phyloP scores from a whole-genome alignment of 2,329 filamentous ascomycete genomes.

The Chrysosporium queenslandicum region DNA sequence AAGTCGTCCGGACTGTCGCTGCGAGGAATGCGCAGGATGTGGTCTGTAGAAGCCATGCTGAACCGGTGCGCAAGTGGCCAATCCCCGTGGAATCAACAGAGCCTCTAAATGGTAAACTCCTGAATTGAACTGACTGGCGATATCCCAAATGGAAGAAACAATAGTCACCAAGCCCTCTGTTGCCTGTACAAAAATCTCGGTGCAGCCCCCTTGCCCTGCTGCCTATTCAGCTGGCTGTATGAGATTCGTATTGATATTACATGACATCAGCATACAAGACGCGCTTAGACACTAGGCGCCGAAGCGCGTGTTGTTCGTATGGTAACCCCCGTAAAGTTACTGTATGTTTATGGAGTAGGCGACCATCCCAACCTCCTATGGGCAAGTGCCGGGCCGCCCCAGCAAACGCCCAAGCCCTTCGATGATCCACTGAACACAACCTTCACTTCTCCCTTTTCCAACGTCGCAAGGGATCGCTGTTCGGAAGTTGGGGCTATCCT shows the following conservation, averaged over 20 bases:
- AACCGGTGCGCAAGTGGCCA: not conserved
- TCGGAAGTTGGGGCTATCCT: not conserved
- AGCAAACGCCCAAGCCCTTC: not conserved
- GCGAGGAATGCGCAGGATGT: conserved; percentile 43
- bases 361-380: conserved; percentile 5
- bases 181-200: not conserved
- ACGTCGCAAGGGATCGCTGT: not conserved
- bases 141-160: not conserved
- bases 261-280: conserved; percentile 8
- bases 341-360: not conserved
- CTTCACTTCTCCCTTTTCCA: not conserved
- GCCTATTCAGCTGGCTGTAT: not conserved
- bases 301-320: conserved; percentile 9
- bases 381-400: not conserved
- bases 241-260: not conserved
- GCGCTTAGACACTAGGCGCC: conserved; percentile 6
- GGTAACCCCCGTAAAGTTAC: conserved; percentile 9
- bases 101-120: no score
- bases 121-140: not conserved
- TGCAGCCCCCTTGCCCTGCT: not conserved
- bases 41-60: conserved; percentile 19
- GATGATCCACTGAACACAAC: not conserved
- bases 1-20: conserved; percentile 33
- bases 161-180: not conserved
- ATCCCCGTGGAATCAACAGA: not conserved